Evolutionary conservation across 1,139 yeast species (phyloP), one percentile per base, ranked within the genome.

Genomic region (Tardiomyces blankii): DNA sequence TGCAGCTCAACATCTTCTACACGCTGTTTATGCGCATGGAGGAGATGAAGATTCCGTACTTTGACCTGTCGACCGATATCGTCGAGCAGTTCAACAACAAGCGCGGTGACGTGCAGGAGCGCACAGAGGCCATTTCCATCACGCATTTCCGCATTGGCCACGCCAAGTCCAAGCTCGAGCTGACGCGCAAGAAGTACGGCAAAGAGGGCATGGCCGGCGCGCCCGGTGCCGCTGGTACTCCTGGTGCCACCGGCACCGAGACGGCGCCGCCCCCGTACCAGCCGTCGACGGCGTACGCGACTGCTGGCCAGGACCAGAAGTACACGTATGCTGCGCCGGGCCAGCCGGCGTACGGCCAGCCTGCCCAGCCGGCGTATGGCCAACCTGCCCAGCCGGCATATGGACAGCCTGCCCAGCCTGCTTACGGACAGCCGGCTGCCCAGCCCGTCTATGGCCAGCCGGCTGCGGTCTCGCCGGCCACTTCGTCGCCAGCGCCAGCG

Each of bases 1-100:
- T 93, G 97, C 99, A 91, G 69, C 76, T 91, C 69, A 91, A 91
- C 70, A 87, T 91, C 50, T 91, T 88, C 67, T 91, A 91, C 72
- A 88, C 96, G 0, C 71, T 91, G 52, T 89, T 85, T 70, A 82
- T 75, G 59, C 76, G 85, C 57, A 86, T 91, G 87, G 95, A 89
- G 66, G 95, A 87, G 63, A 80, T 89, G 83, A 88, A 91, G 69
- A 91, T 91, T 54, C 96, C 97, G 13, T 89, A 91, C 68, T 91
- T 91, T 67, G 95, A 91, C 63, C 71, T 91, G 61, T 71, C 75
- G 45, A 73, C 85, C 44, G 97, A 88, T 62, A 84, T 91, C 54
- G 74, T 83, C 46, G 91, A 85, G 60, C 82, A 91, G 2, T 91
- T 83, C 66, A 66, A 67, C 41, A 72, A 70, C 52, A 91, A 91